Conservation (phyloP, 148 eudicot species). For the Spergularia bocconei region DNA sequence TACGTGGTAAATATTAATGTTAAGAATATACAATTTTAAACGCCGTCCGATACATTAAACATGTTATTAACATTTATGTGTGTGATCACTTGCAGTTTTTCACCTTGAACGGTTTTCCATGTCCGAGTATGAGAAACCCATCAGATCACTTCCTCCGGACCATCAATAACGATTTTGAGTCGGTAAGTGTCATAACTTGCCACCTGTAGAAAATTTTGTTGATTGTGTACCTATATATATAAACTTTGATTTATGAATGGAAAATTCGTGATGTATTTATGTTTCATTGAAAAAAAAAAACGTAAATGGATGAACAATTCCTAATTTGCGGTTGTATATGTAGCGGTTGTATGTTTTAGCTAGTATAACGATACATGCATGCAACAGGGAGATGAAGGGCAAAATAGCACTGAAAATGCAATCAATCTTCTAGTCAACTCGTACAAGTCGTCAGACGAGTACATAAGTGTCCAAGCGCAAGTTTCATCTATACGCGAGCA, state of each 20-base stretch:
- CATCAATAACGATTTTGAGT: constrained; percentile 49
- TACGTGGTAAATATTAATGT: too few relatives aligned
- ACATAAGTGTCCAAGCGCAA: constrained; percentile 24
- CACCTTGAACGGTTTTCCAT: constrained; percentile 46
- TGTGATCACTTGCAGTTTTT: constrained; percentile 35
- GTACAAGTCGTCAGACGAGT: constrained; percentile 36
- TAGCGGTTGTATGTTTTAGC: too few relatives aligned
- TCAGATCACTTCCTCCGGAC: constrained; percentile 59
- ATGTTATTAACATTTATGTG: background rate
- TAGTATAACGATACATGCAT: too few relatives aligned
- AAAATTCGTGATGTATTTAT: too few relatives aligned
- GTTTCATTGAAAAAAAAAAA: too few relatives aligned
- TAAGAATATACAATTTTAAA: too few relatives aligned
- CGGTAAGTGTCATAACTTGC: constrained; percentile 17
- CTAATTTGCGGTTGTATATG: too few relatives aligned
- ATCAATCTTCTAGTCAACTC: constrained; percentile 32
- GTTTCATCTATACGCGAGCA: constrained; percentile 29
- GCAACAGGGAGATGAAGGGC: constrained; percentile 19
- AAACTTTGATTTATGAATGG: too few relatives aligned
- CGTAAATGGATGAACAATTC: too few relatives aligned
- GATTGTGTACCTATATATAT: too few relatives aligned
- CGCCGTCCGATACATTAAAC: too few relatives aligned
- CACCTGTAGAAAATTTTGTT: too few relatives aligned
- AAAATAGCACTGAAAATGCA: constrained; percentile 19
- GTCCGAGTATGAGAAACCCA: constrained; percentile 55